Evolutionary conservation across 2,329 filamentous ascomycete species (phyloP), one percentile per base, ranked within the genome.

Genomic region (Geosmithia putterillii): DNA sequence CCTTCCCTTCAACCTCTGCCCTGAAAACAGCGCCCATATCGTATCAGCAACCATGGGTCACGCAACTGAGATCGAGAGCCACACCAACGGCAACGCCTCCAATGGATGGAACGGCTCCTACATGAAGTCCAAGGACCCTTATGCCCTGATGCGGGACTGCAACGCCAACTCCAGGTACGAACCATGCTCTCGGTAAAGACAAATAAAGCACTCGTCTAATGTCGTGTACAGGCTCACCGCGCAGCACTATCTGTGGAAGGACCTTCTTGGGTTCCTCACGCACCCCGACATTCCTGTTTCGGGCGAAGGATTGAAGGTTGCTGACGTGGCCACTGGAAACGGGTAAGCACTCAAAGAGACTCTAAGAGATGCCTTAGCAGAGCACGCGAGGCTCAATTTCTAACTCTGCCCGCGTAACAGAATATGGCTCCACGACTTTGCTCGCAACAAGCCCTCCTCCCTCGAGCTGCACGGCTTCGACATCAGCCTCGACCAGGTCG

Each of bases 371-470:
- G 15, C 15, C 18, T 38, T 38, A 17, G 17, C 10, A n/a, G 17
- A 12, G 10, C 18, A 38, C 9, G 36, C 9, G 9, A 9, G 18
- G 8, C 36, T 17, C 10, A 17, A 38, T 8, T 32, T 32, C 28
- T 8, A 15, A 32, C 8, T 8, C 28, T 32, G 8, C 8, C 28
- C 15, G 36, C 17, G n/a, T 28, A 17, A 8, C 22, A 44, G 43
- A 20, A 44, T 44, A 18, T 44, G 43, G 43, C 43, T 44, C 21
- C 43, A 44, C 7, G 38, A 44, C 39, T 38, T 44, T 21, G 38
- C 22, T 8, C 38, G 28, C 15, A 18, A 42, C 18, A 37, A 35
- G 20, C 38, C 43, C 14, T 8, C 38, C 19, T 25, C 43, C 18
- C 28, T 38, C 21, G 28, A 44, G 22, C 38, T 44, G 14, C 43